Conservation (phyloP, 192 early-diverging fungal genomes). For the Irineochytrium annulatum region DNA sequence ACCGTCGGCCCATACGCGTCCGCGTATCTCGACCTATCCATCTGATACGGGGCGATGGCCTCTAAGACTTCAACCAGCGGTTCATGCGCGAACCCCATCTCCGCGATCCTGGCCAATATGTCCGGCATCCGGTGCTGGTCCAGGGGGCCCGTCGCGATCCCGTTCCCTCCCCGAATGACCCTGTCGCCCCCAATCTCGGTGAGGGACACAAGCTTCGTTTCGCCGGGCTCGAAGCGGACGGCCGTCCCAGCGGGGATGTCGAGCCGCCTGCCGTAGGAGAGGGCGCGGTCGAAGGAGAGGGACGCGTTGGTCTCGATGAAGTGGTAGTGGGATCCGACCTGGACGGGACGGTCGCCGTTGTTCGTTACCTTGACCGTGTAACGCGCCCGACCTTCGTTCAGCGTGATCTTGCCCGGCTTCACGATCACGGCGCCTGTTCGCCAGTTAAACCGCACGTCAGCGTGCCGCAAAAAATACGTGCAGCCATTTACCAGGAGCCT, state of each 20-base stretch:
- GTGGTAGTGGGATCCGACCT: slow-evolving; percentile 96
- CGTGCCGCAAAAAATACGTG: too few species aligned
- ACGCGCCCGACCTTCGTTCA: slow-evolving; percentile 76
- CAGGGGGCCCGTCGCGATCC: slow-evolving; percentile 70
- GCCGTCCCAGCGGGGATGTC: slow-evolving; percentile 94
- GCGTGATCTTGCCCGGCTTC: slow-evolving; percentile 60
- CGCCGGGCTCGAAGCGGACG: slow-evolving; percentile 94
- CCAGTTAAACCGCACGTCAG: too few species aligned
- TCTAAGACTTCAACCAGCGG: slow-evolving; percentile 48
- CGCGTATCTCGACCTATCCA: slow-evolving; percentile 79
- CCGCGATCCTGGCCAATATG: slow-evolving; percentile 48
- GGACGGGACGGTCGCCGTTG: slow-evolving; percentile 89
- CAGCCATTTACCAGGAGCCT: slow-evolving; percentile 3
- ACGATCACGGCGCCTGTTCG: slow-evolving; percentile 70
- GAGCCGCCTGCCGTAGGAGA: slow-evolving; percentile 81
- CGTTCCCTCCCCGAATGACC: slow-evolving; percentile 82
- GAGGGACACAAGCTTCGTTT: slow-evolving; percentile 76
- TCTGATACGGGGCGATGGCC: slow-evolving; percentile 51
- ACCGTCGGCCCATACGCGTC: slow-evolving; percentile 91
- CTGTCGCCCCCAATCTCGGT: slow-evolving; percentile 79
- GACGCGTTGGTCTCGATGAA: slow-evolving; percentile 87
- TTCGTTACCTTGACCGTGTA: slow-evolving; percentile 76
- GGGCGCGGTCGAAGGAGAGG: slow-evolving; percentile 76
- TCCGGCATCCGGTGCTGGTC: slow-evolving; percentile 38
- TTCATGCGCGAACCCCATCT: slow-evolving; percentile 60